Conservation (phyloP, 2,329 filamentous ascomycete genomes). For the Colletotrichum sojae region DNA sequence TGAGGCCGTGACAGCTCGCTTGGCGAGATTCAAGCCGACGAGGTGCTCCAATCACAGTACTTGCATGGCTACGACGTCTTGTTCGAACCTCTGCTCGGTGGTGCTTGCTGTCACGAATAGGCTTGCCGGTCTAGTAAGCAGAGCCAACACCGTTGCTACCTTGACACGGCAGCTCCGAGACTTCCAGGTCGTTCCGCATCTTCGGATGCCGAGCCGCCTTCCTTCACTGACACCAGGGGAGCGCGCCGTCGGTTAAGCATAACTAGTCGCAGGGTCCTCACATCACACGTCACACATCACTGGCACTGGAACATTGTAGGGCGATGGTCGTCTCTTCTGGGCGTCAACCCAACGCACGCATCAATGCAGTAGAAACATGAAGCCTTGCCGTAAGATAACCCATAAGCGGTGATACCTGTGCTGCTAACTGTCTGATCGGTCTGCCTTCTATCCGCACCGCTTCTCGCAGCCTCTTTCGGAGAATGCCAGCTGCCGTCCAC, state of each 20-base stretch:
- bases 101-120: no score
- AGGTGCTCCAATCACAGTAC: no score
- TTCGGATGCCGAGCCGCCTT: slow-evolving; percentile 2
- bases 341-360: slow-evolving; percentile 29
- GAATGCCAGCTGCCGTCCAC: slow-evolving; percentile 19
- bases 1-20: no score
- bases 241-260: background rate
- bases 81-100: no score
- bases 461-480: slow-evolving; percentile 36
- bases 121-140: no score
- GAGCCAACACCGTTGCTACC: background rate
- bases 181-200: background rate
- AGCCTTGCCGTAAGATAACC: slow-evolving; percentile 55
- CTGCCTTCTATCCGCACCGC: slow-evolving; percentile 46
- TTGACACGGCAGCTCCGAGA: background rate
- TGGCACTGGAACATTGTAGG: background rate
- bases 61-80: no score
- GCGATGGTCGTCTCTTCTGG: slow-evolving; percentile 34
- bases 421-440: slow-evolving; percentile 53
- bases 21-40: no score
- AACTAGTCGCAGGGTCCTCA: background rate
- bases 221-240: background rate
- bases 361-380: slow-evolving; percentile 53
- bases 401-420: slow-evolving; percentile 50
- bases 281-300: slow-evolving; percentile 1